These are phyloP conservation scores for Arthrobotrys pseudoclavata DNA, from an alignment of 2,329 filamentous ascomycete species.

Conservation along the genomic window DNA sequence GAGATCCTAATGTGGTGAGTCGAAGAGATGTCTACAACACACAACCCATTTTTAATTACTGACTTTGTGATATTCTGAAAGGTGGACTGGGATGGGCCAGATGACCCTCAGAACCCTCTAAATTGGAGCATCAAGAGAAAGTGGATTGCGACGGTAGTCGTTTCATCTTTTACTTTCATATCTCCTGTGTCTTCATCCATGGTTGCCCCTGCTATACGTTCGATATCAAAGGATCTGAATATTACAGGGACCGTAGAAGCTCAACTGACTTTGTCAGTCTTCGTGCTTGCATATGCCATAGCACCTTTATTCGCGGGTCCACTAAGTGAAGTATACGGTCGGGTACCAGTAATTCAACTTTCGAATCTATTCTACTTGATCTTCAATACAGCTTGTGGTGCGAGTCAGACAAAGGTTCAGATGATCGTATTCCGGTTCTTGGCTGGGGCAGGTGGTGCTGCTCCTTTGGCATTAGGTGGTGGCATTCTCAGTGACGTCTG, in stretches of 20 bases:
- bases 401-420: constrained; percentile 70
- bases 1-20: constrained; percentile 57
- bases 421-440: constrained; percentile 74
- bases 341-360: constrained; percentile 71
- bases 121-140: constrained; percentile 73
- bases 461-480: constrained; percentile 69
- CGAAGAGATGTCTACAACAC: constrained; percentile 24
- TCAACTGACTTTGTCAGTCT: constrained; percentile 71
- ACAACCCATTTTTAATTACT: constrained; percentile 44
- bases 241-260: constrained; percentile 68
- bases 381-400: constrained; percentile 74
- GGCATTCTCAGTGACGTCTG: constrained; percentile 63
- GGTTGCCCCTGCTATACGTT: constrained; percentile 70
- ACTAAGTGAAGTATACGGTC: constrained; percentile 72
- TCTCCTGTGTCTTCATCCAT: constrained; percentile 76
- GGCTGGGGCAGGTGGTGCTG: constrained; percentile 73
- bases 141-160: constrained; percentile 72
- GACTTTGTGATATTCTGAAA: constrained; percentile 21
- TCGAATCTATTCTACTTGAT: constrained; percentile 72
- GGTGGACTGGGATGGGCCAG: constrained; percentile 60
- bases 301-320: constrained; percentile 71
- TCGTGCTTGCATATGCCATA: constrained; percentile 71
- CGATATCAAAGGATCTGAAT: constrained; percentile 71
- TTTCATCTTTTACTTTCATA: constrained; percentile 74
- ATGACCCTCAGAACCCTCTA: constrained; percentile 70